Evolutionary conservation across 2,329 filamentous ascomycete genomes (phyloP).

Genomic region (Microsporum ferrugineum): DNA sequence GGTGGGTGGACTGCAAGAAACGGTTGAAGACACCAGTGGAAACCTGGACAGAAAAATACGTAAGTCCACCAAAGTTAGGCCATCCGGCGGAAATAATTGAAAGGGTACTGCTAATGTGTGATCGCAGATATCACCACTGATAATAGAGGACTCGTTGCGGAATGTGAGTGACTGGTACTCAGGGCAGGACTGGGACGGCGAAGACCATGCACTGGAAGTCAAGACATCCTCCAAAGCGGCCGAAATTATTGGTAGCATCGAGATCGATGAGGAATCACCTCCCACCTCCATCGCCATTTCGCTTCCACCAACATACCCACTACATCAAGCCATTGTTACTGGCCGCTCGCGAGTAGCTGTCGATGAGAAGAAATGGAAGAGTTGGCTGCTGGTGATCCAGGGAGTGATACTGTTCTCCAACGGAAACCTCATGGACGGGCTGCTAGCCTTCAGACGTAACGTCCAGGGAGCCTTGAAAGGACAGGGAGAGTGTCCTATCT

Average conservation of each 20-base stretch:
- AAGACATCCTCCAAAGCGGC: slow-evolving; percentile 59
- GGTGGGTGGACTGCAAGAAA: slow-evolving; percentile 72
- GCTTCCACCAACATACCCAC: slow-evolving; percentile 69
- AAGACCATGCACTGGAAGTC: slow-evolving; percentile 47
- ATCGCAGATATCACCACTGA: slow-evolving; percentile 32
- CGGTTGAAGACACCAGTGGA: slow-evolving; percentile 70
- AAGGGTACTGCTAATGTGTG: not conserved
- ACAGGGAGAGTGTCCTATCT: slow-evolving; percentile 91
- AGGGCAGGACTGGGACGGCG: slow-evolving; percentile 37
- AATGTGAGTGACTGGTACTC: slow-evolving; percentile 33
- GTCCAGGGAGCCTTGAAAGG: slow-evolving; percentile 80
- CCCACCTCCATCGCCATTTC: slow-evolving; percentile 70
- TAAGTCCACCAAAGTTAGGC: slow-evolving; percentile 42
- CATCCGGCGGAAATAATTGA: slow-evolving; percentile 19
- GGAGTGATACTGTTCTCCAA: slow-evolving; percentile 90
- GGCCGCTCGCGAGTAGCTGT: slow-evolving; percentile 76
- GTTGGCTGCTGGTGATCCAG: slow-evolving; percentile 77
- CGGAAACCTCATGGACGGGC: slow-evolving; percentile 74
- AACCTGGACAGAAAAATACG: slow-evolving; percentile 72
- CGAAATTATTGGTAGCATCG: slow-evolving; percentile 74
- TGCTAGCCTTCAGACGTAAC: slow-evolving; percentile 76
- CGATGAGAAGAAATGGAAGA: slow-evolving; percentile 83
- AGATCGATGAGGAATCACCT: slow-evolving; percentile 76
- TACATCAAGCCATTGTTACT: slow-evolving; percentile 64
- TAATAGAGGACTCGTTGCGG: slow-evolving; percentile 31